A percentile compares a stretch with the other conserved stretches of the same genome.
These are phyloP conservation scores for Suillus tomentosus DNA, from an alignment of 768 basidiomycete species.

Conservation along the genomic window DNA sequence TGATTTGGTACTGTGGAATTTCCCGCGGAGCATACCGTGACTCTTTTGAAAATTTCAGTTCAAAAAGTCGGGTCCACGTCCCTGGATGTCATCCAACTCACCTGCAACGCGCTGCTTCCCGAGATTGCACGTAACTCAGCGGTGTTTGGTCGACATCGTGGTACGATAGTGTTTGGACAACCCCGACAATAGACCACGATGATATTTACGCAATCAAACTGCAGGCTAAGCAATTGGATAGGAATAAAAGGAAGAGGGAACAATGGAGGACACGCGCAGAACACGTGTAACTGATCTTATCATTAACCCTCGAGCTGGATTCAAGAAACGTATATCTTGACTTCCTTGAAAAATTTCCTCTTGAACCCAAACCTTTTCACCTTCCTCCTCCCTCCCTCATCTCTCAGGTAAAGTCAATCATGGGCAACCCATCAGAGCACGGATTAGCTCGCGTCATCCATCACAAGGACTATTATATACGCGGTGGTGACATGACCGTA, in stretches of 20 bases:
- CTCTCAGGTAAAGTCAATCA: slow-evolving; percentile 25
- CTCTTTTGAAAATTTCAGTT: neutral
- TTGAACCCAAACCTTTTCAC: slow-evolving; percentile 29
- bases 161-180: neutral
- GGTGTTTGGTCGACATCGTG: slow-evolving; percentile 1
- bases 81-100: slow-evolving; percentile 4
- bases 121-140: slow-evolving; percentile 1
- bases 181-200: slow-evolving; percentile 16
- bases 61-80: neutral
- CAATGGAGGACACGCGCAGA: slow-evolving; percentile 30
- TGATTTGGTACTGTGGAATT: neutral
- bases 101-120: slow-evolving; percentile 3
- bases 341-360: slow-evolving; percentile 40
- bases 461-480: slow-evolving; percentile 54
- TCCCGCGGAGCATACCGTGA: neutral
- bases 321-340: slow-evolving; percentile 36
- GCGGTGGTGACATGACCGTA: slow-evolving; percentile 59
- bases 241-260: slow-evolving; percentile 24
- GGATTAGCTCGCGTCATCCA: slow-evolving; percentile 35
- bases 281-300: slow-evolving; percentile 38
- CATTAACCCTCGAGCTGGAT: slow-evolving; percentile 29
- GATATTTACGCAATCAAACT: slow-evolving; percentile 31
- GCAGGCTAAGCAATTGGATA: slow-evolving; percentile 17
- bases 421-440: slow-evolving; percentile 27
- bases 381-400: slow-evolving; percentile 33